A percentile compares a stretch with the other conserved stretches of the same genome.
Conservation (phyloP, 306 rosid genomes). For the Canavalia ensiformis region DNA sequence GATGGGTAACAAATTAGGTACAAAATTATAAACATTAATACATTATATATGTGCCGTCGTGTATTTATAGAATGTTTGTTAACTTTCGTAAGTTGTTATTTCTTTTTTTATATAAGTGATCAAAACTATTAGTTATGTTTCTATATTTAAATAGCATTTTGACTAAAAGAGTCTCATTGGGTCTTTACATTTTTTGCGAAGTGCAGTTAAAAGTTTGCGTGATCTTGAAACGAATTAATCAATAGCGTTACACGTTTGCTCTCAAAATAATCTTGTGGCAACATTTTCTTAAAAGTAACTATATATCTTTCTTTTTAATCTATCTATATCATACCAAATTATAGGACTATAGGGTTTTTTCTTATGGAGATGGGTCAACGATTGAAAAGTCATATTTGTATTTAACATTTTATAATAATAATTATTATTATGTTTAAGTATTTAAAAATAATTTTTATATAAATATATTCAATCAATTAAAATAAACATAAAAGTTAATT, state of each 20-base stretch:
- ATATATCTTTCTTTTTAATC: neutral
- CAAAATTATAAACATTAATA: neutral
- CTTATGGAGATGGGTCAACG: neutral
- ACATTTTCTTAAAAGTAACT: neutral
- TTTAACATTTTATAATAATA: too few species aligned
- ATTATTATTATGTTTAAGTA: too few species aligned
- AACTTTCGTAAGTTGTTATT: neutral
- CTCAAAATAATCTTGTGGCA: neutral
- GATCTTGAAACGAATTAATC: too few species aligned
- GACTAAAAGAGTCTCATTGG: neutral
- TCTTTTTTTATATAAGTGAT: neutral
- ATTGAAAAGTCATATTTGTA: too few species aligned
- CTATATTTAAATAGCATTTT: neutral
- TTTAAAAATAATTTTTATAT: too few species aligned
- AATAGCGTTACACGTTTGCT: neutral
- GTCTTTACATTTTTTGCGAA: neutral
- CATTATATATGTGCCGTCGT: neutral
- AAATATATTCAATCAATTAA: too few species aligned
- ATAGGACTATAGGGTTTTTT: neutral
- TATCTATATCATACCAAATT: neutral
- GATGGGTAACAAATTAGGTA: neutral
- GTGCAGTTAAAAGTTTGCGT: neutral
- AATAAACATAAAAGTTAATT: too few species aligned
- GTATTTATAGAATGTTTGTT: neutral
- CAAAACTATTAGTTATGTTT: neutral